Evolutionary conservation across 73 alveolate genomes (phyloP).

Genomic region (Paramecium caudatum): DNA sequence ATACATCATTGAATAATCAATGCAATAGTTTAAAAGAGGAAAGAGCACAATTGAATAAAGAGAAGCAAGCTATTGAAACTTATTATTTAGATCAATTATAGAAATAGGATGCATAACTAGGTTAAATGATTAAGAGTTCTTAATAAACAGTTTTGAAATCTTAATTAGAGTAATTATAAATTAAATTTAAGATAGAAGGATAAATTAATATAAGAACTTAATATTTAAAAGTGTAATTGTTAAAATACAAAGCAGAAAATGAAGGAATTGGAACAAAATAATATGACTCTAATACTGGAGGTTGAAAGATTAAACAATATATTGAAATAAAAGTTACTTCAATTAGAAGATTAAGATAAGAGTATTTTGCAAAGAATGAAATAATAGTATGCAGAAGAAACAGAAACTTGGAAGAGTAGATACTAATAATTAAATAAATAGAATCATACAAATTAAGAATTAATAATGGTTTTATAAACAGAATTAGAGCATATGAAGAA

Average conservation of each 20-base stretch:
- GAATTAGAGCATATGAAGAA: no score
- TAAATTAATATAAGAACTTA: background rate
- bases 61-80: conserved; percentile 15
- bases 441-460: no score
- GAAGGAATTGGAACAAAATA: background rate
- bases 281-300: background rate
- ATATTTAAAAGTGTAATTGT: background rate
- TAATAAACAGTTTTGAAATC: no score
- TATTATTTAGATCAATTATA: conserved; percentile 4
- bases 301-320: conserved; percentile 8
- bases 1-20: background rate
- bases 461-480: no score
- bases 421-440: no score
- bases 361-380: no score
- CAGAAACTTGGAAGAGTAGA: no score
- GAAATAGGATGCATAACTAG: background rate
- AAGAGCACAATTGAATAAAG: conserved; percentile 6
- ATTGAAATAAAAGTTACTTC: background rate
- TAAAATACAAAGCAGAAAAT: background rate
- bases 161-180: no score
- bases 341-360: background rate
- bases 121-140: background rate
- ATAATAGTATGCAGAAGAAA: no score
- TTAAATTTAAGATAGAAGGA: background rate
- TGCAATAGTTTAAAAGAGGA: background rate